Percentiles rank a stretch among this genome's conserved stretches.
phyloP scores from a whole-genome alignment of 305 asterid species.

The Solanum aculeatissimum region DNA sequence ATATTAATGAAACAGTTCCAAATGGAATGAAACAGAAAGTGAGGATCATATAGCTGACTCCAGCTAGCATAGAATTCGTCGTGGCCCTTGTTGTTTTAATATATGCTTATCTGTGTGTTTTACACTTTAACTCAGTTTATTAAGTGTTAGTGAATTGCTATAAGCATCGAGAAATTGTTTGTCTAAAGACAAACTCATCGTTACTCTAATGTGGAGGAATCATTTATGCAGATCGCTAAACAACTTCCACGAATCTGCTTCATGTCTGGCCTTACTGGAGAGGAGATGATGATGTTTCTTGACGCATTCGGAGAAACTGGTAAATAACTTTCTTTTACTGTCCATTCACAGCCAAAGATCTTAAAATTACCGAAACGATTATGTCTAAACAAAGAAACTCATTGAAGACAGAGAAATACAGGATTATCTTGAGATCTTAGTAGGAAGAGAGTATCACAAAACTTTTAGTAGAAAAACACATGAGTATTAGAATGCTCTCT shows the following conservation, averaged over 20 bases:
- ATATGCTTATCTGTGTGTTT: background rate
- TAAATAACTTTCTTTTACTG: constrained; percentile 4
- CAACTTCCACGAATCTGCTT: constrained; percentile 78
- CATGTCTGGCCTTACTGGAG: constrained; percentile 83
- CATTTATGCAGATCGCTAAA: constrained; percentile 48
- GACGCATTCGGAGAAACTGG: constrained; percentile 77
- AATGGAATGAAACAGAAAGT: background rate
- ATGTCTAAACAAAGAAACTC: background rate
- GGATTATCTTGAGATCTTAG: background rate
- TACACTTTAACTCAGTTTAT: background rate
- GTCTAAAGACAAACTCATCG: background rate
- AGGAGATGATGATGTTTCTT: constrained; percentile 98
- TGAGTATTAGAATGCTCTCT: background rate
- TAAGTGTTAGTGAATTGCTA: background rate
- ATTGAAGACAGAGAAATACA: background rate
- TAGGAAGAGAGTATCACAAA: background rate
- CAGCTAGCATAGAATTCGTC: background rate
- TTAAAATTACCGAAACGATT: background rate
- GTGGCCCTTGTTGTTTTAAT: background rate
- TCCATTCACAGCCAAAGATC: background rate
- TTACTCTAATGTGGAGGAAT: background rate
- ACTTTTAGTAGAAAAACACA: background rate
- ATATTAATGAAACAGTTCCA: background rate
- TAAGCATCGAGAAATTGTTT: background rate
- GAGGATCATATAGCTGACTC: background rate